Base-by-base conservation (phyloP, 108 stramenopile species). In the Nitzschia sp. region DNA sequence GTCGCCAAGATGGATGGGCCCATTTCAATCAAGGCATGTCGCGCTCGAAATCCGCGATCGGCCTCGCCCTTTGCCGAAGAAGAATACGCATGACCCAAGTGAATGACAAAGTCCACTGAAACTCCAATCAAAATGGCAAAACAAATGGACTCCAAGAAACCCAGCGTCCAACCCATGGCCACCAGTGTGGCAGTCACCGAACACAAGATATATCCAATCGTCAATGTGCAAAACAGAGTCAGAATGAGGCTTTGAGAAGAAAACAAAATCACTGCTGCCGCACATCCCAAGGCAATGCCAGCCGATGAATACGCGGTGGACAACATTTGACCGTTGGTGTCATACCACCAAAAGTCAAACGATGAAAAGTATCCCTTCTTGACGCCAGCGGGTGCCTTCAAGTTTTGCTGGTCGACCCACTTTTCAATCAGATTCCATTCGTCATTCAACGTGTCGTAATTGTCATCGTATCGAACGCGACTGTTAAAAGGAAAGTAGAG, bases 91-190 rank as follows among this genome's bases (percentile, higher is more conserved):
- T 84, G 83, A 49, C 65, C 62, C 47, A 84, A 81, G 54, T 84
- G 83, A 54, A 84, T 75, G 9, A 84, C 80, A 66, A 84, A 84
- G 30, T 84, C 83, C 21, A 65, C 72, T 13, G 57, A 54, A 35
- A 84, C 64, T 27, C 83, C 83, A 54, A 84, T 77, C 70, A 84
- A 54, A 72, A 84, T 84, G 30, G 83, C 77, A 47, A 84, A 84
- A 30, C 76, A 81, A 26, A 81, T 72, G 3, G 69, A 45, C 53
- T 84, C 83, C 17, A 68, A 26, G 26, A 84, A 78, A 23, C 83
- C 83, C 13, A 84, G 54, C 23, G 59, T 64, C 83, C 83, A 84
- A 0, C 83, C 83, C 11, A 81, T 30, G 3, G 56, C 80, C 0
- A 78, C 79, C 51, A 84, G 38, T 1, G 34, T 75, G n/a, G 83